A percentile compares a stretch with the other conserved stretches of the same genome.
phyloP scores from a whole-genome alignment of 2,329 filamentous ascomycete species.

The Trichophyton simii region DNA sequence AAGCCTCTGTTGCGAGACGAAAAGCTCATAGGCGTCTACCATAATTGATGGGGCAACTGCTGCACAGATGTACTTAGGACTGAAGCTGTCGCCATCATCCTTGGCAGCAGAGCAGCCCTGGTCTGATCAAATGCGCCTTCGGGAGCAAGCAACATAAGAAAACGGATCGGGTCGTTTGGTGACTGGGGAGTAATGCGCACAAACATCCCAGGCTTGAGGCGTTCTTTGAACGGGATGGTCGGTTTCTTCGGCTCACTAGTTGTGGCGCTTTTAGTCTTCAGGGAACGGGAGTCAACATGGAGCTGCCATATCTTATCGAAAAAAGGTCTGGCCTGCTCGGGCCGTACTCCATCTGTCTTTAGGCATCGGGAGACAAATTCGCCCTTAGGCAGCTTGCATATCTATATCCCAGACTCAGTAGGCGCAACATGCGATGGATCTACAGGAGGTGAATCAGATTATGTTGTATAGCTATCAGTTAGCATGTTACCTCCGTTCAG shows the following conservation, averaged over 20 bases:
- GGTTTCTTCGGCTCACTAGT: background rate
- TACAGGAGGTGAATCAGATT: background rate
- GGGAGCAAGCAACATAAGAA: background rate
- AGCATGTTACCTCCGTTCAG: background rate
- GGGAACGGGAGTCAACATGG: background rate
- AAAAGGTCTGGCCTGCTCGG: slow-evolving; percentile 1
- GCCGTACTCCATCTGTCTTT: background rate
- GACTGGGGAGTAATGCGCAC: background rate
- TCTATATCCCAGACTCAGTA: background rate
- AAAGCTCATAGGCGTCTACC: background rate
- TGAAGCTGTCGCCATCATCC: background rate
- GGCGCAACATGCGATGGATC: background rate
- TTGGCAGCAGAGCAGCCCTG: background rate
- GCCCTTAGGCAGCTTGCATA: background rate
- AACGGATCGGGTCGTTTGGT: background rate
- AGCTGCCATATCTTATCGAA: slow-evolving; percentile 3
- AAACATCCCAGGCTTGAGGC: slow-evolving; percentile 1
- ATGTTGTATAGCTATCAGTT: background rate
- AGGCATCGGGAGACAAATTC: slow-evolving; percentile 1
- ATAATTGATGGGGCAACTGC: slow-evolving; percentile 1
- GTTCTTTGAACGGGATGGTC: background rate
- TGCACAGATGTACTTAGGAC: background rate
- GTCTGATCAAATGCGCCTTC: background rate
- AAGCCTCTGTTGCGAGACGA: background rate
- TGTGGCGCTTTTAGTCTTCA: background rate